phyloP scores from a whole-genome alignment of 805 yeast genomes.

The Candida bentonensis region DNA sequence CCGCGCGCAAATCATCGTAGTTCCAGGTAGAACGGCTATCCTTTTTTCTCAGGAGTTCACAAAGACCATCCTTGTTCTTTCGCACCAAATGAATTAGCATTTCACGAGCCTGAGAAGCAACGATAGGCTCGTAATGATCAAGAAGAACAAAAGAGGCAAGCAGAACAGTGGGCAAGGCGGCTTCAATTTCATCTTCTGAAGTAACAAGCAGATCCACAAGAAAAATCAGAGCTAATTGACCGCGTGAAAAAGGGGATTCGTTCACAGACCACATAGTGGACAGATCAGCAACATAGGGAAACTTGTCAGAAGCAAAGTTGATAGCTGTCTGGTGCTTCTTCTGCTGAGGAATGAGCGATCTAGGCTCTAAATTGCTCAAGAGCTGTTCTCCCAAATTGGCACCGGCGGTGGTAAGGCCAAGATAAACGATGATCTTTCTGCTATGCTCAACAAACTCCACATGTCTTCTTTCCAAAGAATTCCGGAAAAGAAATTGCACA shows the following conservation, averaged over 20 bases:
- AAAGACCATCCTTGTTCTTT: constrained; percentile 39
- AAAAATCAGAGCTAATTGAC: constrained; percentile 76
- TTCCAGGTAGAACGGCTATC: constrained; percentile 19
- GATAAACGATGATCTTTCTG: constrained; percentile 66
- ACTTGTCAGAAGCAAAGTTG: constrained; percentile 23
- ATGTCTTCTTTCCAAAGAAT: constrained; percentile 56
- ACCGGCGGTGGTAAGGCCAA: constrained; percentile 38
- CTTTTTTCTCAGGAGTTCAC: constrained; percentile 40
- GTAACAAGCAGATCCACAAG: constrained; percentile 65
- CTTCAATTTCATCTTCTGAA: constrained; percentile 34
- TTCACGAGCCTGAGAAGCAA: constrained; percentile 73
- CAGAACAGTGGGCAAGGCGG: constrained; percentile 54
- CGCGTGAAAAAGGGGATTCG: constrained; percentile 70
- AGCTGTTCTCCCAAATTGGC: constrained; percentile 44
- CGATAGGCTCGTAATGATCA: constrained; percentile 75
- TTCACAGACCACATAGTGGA: constrained; percentile 41
- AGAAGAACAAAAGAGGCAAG: constrained; percentile 69
- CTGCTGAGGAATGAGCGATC: constrained; percentile 64
- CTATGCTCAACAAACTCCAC: constrained; percentile 65
- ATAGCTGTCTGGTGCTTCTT: constrained; percentile 23
- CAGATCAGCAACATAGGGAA: constrained; percentile 70
- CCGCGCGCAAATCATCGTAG: neutral
- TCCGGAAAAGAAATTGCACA: constrained; percentile 51
- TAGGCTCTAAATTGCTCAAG: constrained; percentile 63
- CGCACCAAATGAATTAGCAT: constrained; percentile 57